phyloP scores from a whole-genome alignment of 2,329 filamentous ascomycete genomes.

The Colletotrichum sp. region DNA sequence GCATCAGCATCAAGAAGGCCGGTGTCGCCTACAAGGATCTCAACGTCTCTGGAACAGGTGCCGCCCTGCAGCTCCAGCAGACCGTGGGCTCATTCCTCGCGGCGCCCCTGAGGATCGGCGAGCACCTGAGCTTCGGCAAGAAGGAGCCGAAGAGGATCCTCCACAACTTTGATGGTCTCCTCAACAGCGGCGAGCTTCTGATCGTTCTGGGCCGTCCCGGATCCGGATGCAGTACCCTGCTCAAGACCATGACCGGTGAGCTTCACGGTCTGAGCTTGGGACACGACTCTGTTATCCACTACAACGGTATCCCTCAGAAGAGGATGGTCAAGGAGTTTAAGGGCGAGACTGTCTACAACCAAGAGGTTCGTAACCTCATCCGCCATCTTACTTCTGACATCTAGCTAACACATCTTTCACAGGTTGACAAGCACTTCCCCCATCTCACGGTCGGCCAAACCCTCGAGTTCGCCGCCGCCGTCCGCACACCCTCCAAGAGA shows the following conservation, averaged over 20 bases:
- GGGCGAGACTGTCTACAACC: conserved; percentile 75
- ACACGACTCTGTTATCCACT: conserved; percentile 58
- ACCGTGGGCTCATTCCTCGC: conserved; percentile 66
- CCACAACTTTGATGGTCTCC: conserved; percentile 66
- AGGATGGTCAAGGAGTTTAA: conserved; percentile 65
- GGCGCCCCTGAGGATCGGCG: conserved; percentile 61
- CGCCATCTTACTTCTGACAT: background rate
- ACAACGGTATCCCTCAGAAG: conserved; percentile 62
- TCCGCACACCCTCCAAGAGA: conserved; percentile 69
- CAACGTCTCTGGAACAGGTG: conserved; percentile 69
- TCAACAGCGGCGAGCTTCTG: conserved; percentile 69
- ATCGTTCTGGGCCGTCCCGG: conserved; percentile 72
- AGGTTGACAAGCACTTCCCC: conserved; percentile 76
- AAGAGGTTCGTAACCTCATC: conserved; percentile 54
- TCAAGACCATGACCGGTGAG: conserved; percentile 67
- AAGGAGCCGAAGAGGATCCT: conserved; percentile 64
- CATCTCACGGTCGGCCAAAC: conserved; percentile 80
- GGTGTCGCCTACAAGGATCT: conserved; percentile 70
- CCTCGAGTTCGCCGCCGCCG: conserved; percentile 73
- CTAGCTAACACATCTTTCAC: background rate
- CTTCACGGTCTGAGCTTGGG: conserved; percentile 61
- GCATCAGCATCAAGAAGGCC: conserved; percentile 56
- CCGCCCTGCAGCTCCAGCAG: conserved; percentile 71
- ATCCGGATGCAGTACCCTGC: conserved; percentile 67
- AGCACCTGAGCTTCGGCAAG: conserved; percentile 54